A percentile compares a stretch with the other conserved stretches of the same genome.
Conservation (phyloP, 257 asterid genomes). For the Salvia hispanica region DNA sequence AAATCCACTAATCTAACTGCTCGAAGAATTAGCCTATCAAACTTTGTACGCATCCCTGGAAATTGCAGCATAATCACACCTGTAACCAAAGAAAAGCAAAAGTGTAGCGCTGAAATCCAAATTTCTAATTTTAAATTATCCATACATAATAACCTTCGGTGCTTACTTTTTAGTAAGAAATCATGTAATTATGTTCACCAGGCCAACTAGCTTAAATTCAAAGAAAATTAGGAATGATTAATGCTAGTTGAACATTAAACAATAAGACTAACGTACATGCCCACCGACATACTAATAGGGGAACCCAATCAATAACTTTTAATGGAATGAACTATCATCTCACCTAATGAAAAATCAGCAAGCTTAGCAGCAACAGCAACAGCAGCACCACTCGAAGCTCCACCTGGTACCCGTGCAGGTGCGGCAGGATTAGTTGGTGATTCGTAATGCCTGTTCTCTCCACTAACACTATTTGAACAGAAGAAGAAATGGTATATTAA, state of each 20-base stretch:
- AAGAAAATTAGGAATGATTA: background rate
- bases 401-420: constrained; percentile 81
- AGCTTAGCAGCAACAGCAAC: constrained; percentile 88
- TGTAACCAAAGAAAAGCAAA: background rate
- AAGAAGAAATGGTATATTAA: background rate
- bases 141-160: background rate
- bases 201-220: background rate
- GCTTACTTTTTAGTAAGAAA: background rate
- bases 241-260: constrained; percentile 5
- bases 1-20: background rate
- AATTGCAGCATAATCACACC: constrained; percentile 17
- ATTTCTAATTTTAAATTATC: background rate
- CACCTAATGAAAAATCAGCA: constrained; percentile 94
- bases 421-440: constrained; percentile 93
- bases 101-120: constrained; percentile 2
- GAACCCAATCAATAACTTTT: constrained; percentile 9
- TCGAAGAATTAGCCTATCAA: constrained; percentile 5
- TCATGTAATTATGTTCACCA: background rate
- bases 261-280: constrained; percentile 5
- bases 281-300: background rate
- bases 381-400: constrained; percentile 99
- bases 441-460: constrained; percentile 84
- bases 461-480: constrained; percentile 60
- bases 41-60: constrained; percentile 4
- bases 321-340: constrained; percentile 26